A percentile compares a stretch with the other conserved stretches of the same genome.
These are phyloP conservation scores for Pyrenochaeta sp. DNA, from an alignment of 2,329 filamentous ascomycete species.

Conservation along the genomic window DNA sequence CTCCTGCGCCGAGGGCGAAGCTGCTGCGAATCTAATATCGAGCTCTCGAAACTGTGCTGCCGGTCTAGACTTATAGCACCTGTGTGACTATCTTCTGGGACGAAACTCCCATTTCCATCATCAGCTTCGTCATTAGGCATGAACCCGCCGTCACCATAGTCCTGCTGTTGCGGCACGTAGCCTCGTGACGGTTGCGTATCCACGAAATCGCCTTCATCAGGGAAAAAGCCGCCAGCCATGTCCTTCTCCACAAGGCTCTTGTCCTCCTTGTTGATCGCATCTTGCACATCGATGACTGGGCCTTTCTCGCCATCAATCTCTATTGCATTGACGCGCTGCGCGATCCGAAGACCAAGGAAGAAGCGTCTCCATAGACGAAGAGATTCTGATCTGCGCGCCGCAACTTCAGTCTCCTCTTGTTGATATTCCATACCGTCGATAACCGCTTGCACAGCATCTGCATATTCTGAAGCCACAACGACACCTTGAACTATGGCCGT, in stretches of 20 bases:
- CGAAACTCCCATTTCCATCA: constrained; percentile 29
- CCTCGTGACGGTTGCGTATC: constrained; percentile 31
- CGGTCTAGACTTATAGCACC: constrained; percentile 26
- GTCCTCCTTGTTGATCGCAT: constrained; percentile 40
- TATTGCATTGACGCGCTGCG: constrained; percentile 73
- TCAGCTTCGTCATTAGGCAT: constrained; percentile 15
- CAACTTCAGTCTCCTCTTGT: constrained; percentile 68
- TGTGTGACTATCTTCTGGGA: constrained; percentile 21
- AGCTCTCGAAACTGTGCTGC: constrained; percentile 48
- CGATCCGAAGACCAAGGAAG: constrained; percentile 70
- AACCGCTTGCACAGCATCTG: constrained; percentile 75
- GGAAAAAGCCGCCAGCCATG: constrained; percentile 52
- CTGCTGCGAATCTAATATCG: constrained; percentile 38
- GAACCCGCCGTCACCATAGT: constrained; percentile 31
- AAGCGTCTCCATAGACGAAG: constrained; percentile 68
- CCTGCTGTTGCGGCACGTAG: constrained; percentile 16
- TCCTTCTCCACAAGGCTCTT: constrained; percentile 37
- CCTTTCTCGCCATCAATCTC: constrained; percentile 46
- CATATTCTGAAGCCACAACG: constrained; percentile 76
- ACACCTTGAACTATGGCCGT: constrained; percentile 83
- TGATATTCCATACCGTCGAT: constrained; percentile 73
- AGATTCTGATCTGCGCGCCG: constrained; percentile 59
- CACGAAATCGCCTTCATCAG: constrained; percentile 59
- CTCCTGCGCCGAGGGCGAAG: constrained; percentile 33
- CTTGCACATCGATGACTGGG: constrained; percentile 37